Conservation (phyloP, 768 basidiomycete genomes). For the Collybia sordida region DNA sequence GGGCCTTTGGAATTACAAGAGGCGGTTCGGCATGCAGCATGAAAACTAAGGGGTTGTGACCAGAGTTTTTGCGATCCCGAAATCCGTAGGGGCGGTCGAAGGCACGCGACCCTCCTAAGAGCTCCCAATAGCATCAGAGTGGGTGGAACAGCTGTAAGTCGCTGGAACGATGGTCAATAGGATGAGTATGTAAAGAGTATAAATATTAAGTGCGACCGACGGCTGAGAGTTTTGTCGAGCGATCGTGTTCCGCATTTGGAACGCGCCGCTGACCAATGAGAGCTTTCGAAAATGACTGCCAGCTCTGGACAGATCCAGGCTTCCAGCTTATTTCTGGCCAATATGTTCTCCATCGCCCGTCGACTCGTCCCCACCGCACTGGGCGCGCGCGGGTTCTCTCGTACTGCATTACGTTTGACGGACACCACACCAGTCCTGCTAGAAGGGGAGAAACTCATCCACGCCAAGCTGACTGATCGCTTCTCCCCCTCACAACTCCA, state of each 20-base stretch:
- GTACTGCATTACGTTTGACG: conserved; percentile 16
- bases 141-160: neutral
- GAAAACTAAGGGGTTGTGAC: neutral
- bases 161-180: neutral
- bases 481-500: conserved; percentile 81
- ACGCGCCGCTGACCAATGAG: conserved; percentile 7
- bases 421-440: conserved; percentile 14
- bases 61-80: neutral
- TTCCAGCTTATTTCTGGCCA: too few relatives aligned
- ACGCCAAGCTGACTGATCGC: conserved; percentile 65
- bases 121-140: conserved; percentile 23
- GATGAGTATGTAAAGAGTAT: neutral
- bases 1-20: neutral
- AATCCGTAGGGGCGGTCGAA: conserved; percentile 2
- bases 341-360: conserved; percentile 20
- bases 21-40: neutral
- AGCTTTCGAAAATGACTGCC: neutral
- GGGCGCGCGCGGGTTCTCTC: conserved; percentile 28
- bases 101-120: conserved; percentile 18
- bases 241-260: neutral
- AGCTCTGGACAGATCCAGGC: too few relatives aligned
- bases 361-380: conserved; percentile 26
- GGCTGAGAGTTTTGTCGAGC: neutral
- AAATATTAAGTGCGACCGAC: neutral
- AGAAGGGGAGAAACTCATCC: conserved; percentile 72